phyloP scores from a whole-genome alignment of 768 basidiomycete species.

The Amyloporia xantha region DNA sequence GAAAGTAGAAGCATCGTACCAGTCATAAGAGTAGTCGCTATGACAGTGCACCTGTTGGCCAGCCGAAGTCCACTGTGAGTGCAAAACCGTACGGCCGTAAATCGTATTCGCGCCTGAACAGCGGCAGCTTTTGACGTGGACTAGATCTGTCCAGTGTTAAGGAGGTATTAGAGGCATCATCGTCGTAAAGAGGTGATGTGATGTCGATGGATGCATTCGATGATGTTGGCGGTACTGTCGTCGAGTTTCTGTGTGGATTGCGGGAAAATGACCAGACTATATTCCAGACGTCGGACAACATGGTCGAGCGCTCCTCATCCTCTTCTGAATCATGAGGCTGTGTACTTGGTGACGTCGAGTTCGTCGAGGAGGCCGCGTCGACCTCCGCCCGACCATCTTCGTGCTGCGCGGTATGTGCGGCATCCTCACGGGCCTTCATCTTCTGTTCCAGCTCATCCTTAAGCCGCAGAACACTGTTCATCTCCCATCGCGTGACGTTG shows the following conservation, averaged over 20 bases:
- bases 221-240: neutral
- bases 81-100: slow-evolving; percentile 66
- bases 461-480: slow-evolving; percentile 47
- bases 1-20: too few relatives aligned
- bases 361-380: neutral
- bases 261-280: slow-evolving; percentile 1
- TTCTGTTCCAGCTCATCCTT: slow-evolving; percentile 30
- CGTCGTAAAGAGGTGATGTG: neutral
- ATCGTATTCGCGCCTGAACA: slow-evolving; percentile 54
- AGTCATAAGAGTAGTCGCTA: too few relatives aligned
- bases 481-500: slow-evolving; percentile 72
- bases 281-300: neutral
- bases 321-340: neutral
- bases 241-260: neutral
- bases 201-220: neutral
- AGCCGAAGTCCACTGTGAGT: slow-evolving; percentile 69
- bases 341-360: neutral
- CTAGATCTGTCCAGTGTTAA: neutral
- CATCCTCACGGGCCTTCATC: slow-evolving; percentile 13
- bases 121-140: neutral
- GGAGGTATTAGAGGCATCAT: neutral
- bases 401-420: neutral
- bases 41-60: slow-evolving; percentile 28
- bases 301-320: neutral
- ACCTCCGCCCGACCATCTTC: slow-evolving; percentile 1